These are phyloP conservation scores for Davidsoniella virescens DNA, from an alignment of 2,329 filamentous ascomycete species.

Conservation along the genomic window DNA sequence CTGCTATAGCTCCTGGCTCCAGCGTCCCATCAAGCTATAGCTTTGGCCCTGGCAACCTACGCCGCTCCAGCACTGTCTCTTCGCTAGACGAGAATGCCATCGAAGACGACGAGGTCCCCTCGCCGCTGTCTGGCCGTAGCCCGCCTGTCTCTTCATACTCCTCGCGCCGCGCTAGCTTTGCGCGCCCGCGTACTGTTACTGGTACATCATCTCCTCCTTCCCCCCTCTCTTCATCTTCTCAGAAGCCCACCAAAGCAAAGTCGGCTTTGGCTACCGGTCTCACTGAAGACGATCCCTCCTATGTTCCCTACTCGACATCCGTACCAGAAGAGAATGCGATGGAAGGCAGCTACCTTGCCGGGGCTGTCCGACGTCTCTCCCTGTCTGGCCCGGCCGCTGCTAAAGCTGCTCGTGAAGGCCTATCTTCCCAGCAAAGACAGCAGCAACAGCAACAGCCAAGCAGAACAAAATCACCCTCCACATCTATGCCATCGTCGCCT, in stretches of 20 bases:
- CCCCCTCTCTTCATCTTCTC: not conserved
- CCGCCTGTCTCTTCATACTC: slow-evolving; percentile 5
- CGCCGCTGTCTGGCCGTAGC: slow-evolving; percentile 14
- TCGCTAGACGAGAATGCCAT: slow-evolving; percentile 57
- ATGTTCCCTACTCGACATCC: not conserved
- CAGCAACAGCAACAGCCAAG: too few relatives aligned
- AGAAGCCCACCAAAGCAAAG: slow-evolving; percentile 2
- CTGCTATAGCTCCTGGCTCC: slow-evolving; percentile 23
- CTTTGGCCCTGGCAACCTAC: slow-evolving; percentile 23
- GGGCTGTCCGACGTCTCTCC: slow-evolving; percentile 10
- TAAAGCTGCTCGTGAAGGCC: not conserved
- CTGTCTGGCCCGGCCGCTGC: slow-evolving; percentile 6
- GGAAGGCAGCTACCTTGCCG: slow-evolving; percentile 6
- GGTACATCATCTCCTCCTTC: slow-evolving; percentile 10
- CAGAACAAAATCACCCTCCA: too few relatives aligned
- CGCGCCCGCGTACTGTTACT: slow-evolving; percentile 8
- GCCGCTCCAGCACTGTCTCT: slow-evolving; percentile 52
- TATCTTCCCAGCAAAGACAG: not conserved
- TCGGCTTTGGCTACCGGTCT: slow-evolving; percentile 6
- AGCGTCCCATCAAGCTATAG: slow-evolving; percentile 25
- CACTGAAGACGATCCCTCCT: not conserved
- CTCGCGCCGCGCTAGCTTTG: slow-evolving; percentile 11
- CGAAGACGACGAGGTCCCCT: slow-evolving; percentile 47
- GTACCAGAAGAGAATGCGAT: not conserved
- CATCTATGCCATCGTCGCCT: not conserved